Percentiles rank a stretch among this genome's conserved stretches.
These are phyloP conservation scores for Colletotrichum camelliae DNA, from an alignment of 2,329 filamentous ascomycete species.

Conservation along the genomic window DNA sequence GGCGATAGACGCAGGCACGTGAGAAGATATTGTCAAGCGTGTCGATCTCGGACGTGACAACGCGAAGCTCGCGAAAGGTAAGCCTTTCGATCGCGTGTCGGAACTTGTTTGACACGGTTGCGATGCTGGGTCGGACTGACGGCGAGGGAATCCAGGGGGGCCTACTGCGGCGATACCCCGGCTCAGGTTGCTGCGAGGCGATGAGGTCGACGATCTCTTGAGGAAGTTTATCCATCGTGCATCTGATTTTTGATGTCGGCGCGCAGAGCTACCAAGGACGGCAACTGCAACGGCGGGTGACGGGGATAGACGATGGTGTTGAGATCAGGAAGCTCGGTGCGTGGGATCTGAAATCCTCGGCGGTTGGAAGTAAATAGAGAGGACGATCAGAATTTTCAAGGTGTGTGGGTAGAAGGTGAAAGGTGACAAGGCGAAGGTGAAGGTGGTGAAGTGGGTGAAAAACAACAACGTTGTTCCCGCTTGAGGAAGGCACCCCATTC, in stretches of 20 bases:
- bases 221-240: neutral
- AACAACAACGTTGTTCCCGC: neutral
- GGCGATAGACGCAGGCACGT: too few species aligned
- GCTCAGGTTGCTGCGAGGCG: neutral
- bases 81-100: too few species aligned
- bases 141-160: neutral
- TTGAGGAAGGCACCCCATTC: neutral
- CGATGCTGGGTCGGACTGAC: neutral
- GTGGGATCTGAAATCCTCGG: neutral
- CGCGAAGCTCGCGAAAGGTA: too few species aligned
- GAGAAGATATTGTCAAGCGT: too few species aligned
- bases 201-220: neutral
- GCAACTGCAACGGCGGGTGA: too few species aligned
- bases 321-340: neutral
- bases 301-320: too few species aligned
- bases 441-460: neutral
- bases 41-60: too few species aligned
- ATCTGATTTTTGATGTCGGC: neutral
- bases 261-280: too few species aligned
- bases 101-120: neutral
- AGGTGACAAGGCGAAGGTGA: neutral
- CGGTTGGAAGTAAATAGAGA: neutral
- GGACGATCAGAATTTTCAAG: neutral
- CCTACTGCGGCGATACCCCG: too few species aligned
- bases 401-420: neutral